Conservation (phyloP, 495 filamentous ascomycete species). For the Pyronema omphalodes region DNA sequence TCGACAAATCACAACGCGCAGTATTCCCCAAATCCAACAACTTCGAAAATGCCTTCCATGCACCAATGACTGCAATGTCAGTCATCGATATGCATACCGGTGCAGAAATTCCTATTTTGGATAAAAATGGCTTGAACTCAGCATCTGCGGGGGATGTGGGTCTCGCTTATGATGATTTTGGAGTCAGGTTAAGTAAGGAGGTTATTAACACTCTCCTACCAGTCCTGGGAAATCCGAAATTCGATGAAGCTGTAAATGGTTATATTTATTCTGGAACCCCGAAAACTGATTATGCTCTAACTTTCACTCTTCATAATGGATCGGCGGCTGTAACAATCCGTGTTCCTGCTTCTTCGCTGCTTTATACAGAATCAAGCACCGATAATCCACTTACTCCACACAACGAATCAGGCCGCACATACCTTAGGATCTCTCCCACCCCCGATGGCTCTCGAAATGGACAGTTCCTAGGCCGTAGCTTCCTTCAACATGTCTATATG, state of each 20-base stretch:
- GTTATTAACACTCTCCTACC: slow-evolving; percentile 14
- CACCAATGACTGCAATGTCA: background rate
- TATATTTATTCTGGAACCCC: slow-evolving; percentile 15
- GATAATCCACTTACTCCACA: slow-evolving; percentile 17
- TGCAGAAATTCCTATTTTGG: no score
- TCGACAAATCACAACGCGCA: slow-evolving; percentile 13
- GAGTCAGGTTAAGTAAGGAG: slow-evolving; percentile 11
- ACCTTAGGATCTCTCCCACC: slow-evolving; percentile 16
- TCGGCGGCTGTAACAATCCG: slow-evolving; percentile 5
- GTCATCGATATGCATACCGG: background rate
- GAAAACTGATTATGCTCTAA: slow-evolving; percentile 14
- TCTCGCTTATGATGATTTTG: slow-evolving; percentile 17
- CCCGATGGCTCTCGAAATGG: slow-evolving; percentile 4
- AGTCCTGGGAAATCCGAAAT: slow-evolving; percentile 15
- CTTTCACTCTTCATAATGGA: slow-evolving; percentile 19
- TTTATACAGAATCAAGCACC: slow-evolving; percentile 6
- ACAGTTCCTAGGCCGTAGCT: slow-evolving; percentile 17
- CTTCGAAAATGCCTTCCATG: background rate
- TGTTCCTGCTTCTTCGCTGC: slow-evolving; percentile 19
- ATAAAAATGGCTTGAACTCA: background rate
- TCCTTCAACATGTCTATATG: slow-evolving; percentile 20
- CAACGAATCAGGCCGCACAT: slow-evolving; percentile 16
- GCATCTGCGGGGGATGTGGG: background rate
- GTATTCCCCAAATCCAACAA: slow-evolving; percentile 12
- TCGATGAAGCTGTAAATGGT: slow-evolving; percentile 10